Evolutionary conservation across 768 basidiomycete species (phyloP).

Genomic region (Lyophyllum decastes): DNA sequence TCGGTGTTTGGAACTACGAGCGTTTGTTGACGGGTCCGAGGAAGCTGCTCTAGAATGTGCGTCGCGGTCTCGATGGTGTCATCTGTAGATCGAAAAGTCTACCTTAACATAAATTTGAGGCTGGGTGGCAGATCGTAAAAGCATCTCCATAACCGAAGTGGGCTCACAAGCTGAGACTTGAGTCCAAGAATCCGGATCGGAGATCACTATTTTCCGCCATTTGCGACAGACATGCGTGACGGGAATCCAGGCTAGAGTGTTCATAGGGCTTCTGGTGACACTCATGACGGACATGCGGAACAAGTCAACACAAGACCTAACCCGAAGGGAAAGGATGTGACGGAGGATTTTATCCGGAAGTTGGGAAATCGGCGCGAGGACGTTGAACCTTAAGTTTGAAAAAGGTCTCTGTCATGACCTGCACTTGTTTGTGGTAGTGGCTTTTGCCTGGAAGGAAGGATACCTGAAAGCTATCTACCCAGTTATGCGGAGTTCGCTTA

Average conservation of each 20-base stretch:
- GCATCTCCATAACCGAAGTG: slow-evolving; percentile 2
- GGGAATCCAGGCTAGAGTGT: not conserved
- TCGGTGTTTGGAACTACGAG: not conserved
- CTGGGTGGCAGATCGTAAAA: not conserved
- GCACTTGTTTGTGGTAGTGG: not conserved
- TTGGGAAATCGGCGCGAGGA: slow-evolving; percentile 8
- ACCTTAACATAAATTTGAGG: slow-evolving; percentile 2
- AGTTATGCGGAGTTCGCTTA: not conserved
- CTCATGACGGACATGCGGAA: slow-evolving; percentile 4
- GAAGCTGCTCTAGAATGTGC: not conserved
- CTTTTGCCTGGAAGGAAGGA: not conserved
- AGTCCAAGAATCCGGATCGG: slow-evolving; percentile 4
- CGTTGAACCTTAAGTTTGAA: not conserved
- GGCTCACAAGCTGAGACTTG: slow-evolving; percentile 1
- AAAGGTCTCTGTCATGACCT: not conserved
- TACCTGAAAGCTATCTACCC: not conserved
- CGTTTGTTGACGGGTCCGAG: slow-evolving; percentile 5
- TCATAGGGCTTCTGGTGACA: not conserved
- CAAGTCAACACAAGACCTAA: not conserved
- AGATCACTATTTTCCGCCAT: slow-evolving; percentile 6
- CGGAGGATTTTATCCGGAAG: slow-evolving; percentile 4
- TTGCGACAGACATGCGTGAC: slow-evolving; percentile 6
- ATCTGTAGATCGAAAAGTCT: slow-evolving; percentile 1
- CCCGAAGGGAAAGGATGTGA: slow-evolving; percentile 3
- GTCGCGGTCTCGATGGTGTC: not conserved